phyloP scores from a whole-genome alignment of 1,139 yeast genomes.

The Hemisphaericaspora lyxosophila region DNA sequence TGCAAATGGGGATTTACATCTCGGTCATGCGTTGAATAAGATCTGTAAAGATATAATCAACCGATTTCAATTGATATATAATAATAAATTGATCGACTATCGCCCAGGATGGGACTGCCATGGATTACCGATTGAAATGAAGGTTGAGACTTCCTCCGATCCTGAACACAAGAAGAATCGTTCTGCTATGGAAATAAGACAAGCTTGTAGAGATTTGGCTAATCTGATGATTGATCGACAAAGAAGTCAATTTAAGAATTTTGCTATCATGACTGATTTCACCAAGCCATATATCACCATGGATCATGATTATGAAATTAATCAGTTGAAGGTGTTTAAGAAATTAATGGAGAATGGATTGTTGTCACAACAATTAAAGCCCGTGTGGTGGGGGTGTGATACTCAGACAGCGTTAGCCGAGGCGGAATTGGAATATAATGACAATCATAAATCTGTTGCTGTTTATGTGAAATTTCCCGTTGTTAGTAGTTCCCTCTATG shows the following conservation, averaged over 20 bases:
- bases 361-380: constrained; percentile 81
- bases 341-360: constrained; percentile 65
- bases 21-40: constrained; percentile 93
- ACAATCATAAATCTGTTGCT: constrained; percentile 68
- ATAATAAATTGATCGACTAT: constrained; percentile 64
- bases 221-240: constrained; percentile 62
- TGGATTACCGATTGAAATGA: constrained; percentile 91
- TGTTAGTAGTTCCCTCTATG: constrained; percentile 6
- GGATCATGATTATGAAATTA: constrained; percentile 64
- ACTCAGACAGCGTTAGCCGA: constrained; percentile 94
- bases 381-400: constrained; percentile 97
- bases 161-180: constrained; percentile 13
- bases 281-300: constrained; percentile 70
- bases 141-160: constrained; percentile 34
- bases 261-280: constrained; percentile 87
- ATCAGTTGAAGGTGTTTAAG: constrained; percentile 71
- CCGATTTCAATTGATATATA: constrained; percentile 60
- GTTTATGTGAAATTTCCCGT: constrained; percentile 71
- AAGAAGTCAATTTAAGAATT: constrained; percentile 57
- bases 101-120: constrained; percentile 99
- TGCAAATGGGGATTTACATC: constrained; percentile 90
- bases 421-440: constrained; percentile 88
- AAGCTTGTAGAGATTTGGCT: constrained; percentile 70
- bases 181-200: constrained; percentile 55
- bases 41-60: constrained; percentile 82